Conservation (phyloP, 2,329 filamentous ascomycete species). For the Fusarium robinianum region DNA sequence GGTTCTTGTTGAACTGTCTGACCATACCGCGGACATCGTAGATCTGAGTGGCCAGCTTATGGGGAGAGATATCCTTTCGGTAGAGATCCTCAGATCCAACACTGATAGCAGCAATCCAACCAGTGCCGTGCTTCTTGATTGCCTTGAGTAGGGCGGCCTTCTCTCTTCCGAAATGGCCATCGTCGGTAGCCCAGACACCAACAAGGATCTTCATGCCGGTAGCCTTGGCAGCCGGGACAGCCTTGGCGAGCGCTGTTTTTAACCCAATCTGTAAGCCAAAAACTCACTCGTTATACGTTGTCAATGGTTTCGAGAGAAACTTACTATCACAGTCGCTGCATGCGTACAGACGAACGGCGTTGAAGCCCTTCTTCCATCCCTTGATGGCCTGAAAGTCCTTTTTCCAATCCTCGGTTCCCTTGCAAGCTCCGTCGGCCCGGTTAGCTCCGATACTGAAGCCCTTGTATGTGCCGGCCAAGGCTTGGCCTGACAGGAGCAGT, state of each 20-base stretch:
- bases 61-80: slow-evolving; percentile 30
- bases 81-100: slow-evolving; percentile 34
- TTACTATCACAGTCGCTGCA: slow-evolving; percentile 31
- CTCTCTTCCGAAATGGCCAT: slow-evolving; percentile 30
- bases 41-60: slow-evolving; percentile 33
- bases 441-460: slow-evolving; percentile 34
- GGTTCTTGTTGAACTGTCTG: slow-evolving; percentile 28
- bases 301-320: too few relatives aligned
- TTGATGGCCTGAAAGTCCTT: slow-evolving; percentile 34
- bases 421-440: slow-evolving; percentile 28
- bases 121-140: slow-evolving; percentile 33
- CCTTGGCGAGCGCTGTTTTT: slow-evolving; percentile 27
- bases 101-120: slow-evolving; percentile 32
- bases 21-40: slow-evolving; percentile 36
- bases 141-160: slow-evolving; percentile 32
- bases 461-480: slow-evolving; percentile 31
- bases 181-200: slow-evolving; percentile 31
- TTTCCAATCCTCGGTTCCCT: slow-evolving; percentile 33
- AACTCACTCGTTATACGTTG: not conserved
- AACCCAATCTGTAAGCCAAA: slow-evolving; percentile 1
- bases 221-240: slow-evolving; percentile 33
- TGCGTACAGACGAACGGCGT: slow-evolving; percentile 31
- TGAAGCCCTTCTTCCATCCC: slow-evolving; percentile 34
- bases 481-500: slow-evolving; percentile 27
- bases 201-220: slow-evolving; percentile 32